Base-by-base conservation (phyloP, 352 stramenopile species). In the Phytophthora lateralis region DNA sequence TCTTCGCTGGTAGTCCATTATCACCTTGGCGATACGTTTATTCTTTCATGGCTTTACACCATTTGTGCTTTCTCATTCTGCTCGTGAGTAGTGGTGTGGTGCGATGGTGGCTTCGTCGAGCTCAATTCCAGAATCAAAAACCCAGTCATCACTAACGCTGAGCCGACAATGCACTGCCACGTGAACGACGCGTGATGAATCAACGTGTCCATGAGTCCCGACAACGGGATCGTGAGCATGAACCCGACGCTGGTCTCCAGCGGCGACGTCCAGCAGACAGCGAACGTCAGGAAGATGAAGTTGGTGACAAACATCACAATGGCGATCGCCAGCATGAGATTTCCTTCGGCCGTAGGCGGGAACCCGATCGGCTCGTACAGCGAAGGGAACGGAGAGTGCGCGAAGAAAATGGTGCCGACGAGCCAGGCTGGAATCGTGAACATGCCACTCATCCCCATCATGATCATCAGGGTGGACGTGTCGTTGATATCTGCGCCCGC, bases 151-250 rank as follows among this genome's bases (percentile, higher is more conserved):
- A 88, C 78, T 41, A 84, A 59, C 17, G 58, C 15, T 4, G 75
- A 80, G 9, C 78, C 78, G 8, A 72, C 54, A n/a, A 88, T 66
- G 55, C 74, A 80, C 42, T 82, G 54, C 60, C 52, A 69, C 9
- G 75, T 74, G 46, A 87, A 84, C 4, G 59, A 55, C 2, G 75
- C 72, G 44, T 67, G 50, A 60, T 83, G 71, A 32, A 87, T 46
- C 14, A 75, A 27, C 9, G 62, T 73, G 55, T 84, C 77, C 30
- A 82, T 52, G 11, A 79, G 12, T 0, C 66, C 77, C 4, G 77
- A 78, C 29, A 87, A 58, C 17, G 77, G 77, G 35, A 84, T 84
- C 39, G 75, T 87, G 56, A 87, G 66, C 77, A 87, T 84, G 54
- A 77, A 84, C 0, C 69, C 73, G 38, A 84, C 77, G 47, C 69